Percentiles rank a stretch among this genome's conserved stretches.
Conservation (phyloP, 768 basidiomycete species). For the Xerocomus potaroensis region DNA sequence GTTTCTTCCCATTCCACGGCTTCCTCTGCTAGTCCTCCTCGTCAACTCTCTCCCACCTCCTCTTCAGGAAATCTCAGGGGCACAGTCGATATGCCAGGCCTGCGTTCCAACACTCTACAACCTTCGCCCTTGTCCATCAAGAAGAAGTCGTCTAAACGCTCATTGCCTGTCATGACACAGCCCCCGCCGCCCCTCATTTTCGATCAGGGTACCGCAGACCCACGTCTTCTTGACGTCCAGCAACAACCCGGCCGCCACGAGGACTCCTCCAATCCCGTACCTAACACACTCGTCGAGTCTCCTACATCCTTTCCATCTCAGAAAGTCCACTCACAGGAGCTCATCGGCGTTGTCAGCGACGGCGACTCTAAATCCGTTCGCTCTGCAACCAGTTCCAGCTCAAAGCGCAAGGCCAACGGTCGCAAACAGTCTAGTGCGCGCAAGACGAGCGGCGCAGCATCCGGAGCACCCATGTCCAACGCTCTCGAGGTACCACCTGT, state of each 20-base stretch:
- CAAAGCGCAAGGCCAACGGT: conserved; percentile 21
- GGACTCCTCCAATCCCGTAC: conserved; percentile 5
- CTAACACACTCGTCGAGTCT: conserved; percentile 18
- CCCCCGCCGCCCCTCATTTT: conserved; percentile 27
- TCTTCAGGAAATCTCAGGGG: conserved; percentile 30
- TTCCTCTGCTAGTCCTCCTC: conserved; percentile 12
- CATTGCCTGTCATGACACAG: conserved; percentile 25
- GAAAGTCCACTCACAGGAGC: conserved; percentile 19
- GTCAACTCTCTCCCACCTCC: conserved; percentile 29
- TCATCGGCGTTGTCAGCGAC: conserved; percentile 14
- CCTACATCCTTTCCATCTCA: conserved; percentile 12
- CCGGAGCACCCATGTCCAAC: conserved; percentile 64
- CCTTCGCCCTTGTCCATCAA: conserved; percentile 3
- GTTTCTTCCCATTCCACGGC: conserved; percentile 1
- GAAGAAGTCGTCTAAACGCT: conserved; percentile 23
- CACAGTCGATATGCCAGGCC: conserved; percentile 20
- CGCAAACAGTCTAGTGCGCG: conserved; percentile 19
- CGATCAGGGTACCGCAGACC: conserved; percentile 12
- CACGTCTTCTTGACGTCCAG: conserved; percentile 9
- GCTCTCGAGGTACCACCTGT: conserved; percentile 44
- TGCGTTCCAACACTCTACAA: conserved; percentile 1
- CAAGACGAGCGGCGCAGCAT: conserved; percentile 55
- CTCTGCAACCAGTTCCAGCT: conserved; percentile 22
- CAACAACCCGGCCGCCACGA: conserved; percentile 20
- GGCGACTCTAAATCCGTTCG: conserved; percentile 24